Evolutionary conservation across 768 basidiomycete species (phyloP), one percentile per base, ranked within the genome.

Genomic region (Tylopilus subfusipes): DNA sequence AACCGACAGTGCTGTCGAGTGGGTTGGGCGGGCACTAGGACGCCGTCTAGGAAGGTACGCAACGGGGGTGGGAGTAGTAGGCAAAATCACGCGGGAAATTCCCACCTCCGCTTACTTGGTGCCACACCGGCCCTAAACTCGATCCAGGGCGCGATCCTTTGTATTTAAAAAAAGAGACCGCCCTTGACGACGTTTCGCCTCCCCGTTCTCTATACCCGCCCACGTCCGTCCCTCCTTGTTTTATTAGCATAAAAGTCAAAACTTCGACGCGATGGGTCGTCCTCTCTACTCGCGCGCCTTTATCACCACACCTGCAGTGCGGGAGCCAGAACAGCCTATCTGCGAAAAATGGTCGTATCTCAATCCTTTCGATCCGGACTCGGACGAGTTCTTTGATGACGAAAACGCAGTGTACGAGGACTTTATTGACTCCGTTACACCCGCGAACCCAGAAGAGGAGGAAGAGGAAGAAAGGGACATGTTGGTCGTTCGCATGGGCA

Each of bases 311-410:
- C 78, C 77, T 24, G 69, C 71, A 43, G 73, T 80, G 45, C 75
- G 74, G 48, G 78, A 82, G 53, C 75, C 76, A 50, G 78, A 81
- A 57, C 51, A 58, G 11, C 59, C 61, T 21, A 55, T 42, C 18
- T 83, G 74, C 75, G 75, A 82, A 67, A 82, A 72, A 67, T 90
- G 86, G 86, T 80, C 82, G 52, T 70, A 75, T 57, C 76, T 75
- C 70, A 86, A 87, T 65, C 75, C 80, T 11, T 90, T 90, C 68
- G 86, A 90, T 69, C 88, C 88, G 6, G 88, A 90, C 69, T 83
- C 86, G n/a, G 86, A 88, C 62, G 86, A 87, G 59, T 88, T 88
- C 65, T 85, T 86, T 64, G 73, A 72, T 54, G 72, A 71, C 50
- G 84, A 84, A 31, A 78, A 84, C 55, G 71, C 73, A 13, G 77